Evolutionary conservation across 2,329 filamentous ascomycete genomes (phyloP), one percentile per base, ranked within the genome.

Genomic region (Ceratocystis alfenasii): DNA sequence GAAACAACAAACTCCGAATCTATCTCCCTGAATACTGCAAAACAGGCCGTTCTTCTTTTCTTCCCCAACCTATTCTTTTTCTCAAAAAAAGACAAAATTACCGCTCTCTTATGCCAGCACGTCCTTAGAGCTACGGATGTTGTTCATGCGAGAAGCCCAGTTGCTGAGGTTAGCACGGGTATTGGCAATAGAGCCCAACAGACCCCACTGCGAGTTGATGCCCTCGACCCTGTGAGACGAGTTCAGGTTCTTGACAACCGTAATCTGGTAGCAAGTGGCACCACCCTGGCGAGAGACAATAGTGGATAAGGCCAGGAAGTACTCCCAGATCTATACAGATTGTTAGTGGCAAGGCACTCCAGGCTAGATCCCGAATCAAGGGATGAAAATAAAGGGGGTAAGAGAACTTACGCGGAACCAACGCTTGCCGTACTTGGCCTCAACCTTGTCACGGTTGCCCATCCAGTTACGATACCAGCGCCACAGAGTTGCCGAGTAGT

Each of bases 381-480:
- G 22, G 17, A 15, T 12, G 28, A 20, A 36, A 20, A 55, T 65
- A 28, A 48, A 22, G n/a, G 33, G 68, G 22, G 17, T 44, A 64
- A 17, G 5, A 30, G 5, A 65, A 70, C 88, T 80, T 82, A 92
- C 89, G 76, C 93, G 87, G 84, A 89, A 99, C 94, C 94, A 99
- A 74, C 89, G 83, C 74, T 88, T 86, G 73, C 94, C 94, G 74
- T 97, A 97, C 83, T 96, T 97, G 74, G 89, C 90, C 76, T 88
- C 84, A 69, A 96, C 89, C 80, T 95, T 95, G 67, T 95, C 90
- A 71, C 83, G 81, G 83, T 97, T 97, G 77, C 81, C 90, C 76
- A 96, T 83, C 94, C 94, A 97, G 83, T 97, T 97, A 70, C 94
- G 84, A 81, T 97, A 97, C 94, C 94, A 97, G 74, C 89, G 85